phyloP scores from a whole-genome alignment of 108 stramenopile genomes.

The Pseudonitzschia pungens region DNA sequence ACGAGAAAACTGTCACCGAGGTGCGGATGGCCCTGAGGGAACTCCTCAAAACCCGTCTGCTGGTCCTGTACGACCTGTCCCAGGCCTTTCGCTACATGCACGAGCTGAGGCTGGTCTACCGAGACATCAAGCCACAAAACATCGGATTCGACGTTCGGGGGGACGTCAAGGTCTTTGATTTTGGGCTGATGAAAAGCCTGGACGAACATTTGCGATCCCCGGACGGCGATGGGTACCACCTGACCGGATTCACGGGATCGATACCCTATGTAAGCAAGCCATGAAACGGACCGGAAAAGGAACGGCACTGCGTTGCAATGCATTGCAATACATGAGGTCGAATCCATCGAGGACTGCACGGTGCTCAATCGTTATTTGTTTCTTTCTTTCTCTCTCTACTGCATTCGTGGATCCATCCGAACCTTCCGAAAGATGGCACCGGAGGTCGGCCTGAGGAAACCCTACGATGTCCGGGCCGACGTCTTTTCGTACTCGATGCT shows the following conservation, averaged over 20 bases:
- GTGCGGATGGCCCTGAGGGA: conserved; percentile 1
- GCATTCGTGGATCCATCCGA: background rate
- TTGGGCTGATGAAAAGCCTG: conserved; percentile 43
- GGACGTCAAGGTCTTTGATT: conserved; percentile 57
- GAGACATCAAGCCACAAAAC: conserved; percentile 38
- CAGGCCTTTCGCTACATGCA: conserved; percentile 69
- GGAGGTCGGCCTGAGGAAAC: conserved; percentile 55
- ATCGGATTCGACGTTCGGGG: conserved; percentile 52
- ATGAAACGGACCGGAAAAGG: background rate
- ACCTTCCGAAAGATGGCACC: conserved; percentile 60
- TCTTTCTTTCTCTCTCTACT: background rate
- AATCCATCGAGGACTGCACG: too few species aligned
- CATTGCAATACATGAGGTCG: too few species aligned
- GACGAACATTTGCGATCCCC: conserved; percentile 19
- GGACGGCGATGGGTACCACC: conserved; percentile 33
- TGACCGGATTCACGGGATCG: conserved; percentile 36
- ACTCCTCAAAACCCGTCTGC: conserved; percentile 48
- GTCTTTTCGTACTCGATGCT: conserved; percentile 70
- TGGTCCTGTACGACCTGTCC: conserved; percentile 67
- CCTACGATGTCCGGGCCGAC: conserved; percentile 65
- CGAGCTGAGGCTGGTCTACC: conserved; percentile 22
- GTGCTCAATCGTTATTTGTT: background rate
- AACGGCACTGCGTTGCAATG: too few species aligned
- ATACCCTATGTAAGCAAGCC: conserved; percentile 25
- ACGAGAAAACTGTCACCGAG: background rate